Evolutionary conservation across 2,329 filamentous ascomycete species (phyloP).

Genomic region (Chaetomium sp.): DNA sequence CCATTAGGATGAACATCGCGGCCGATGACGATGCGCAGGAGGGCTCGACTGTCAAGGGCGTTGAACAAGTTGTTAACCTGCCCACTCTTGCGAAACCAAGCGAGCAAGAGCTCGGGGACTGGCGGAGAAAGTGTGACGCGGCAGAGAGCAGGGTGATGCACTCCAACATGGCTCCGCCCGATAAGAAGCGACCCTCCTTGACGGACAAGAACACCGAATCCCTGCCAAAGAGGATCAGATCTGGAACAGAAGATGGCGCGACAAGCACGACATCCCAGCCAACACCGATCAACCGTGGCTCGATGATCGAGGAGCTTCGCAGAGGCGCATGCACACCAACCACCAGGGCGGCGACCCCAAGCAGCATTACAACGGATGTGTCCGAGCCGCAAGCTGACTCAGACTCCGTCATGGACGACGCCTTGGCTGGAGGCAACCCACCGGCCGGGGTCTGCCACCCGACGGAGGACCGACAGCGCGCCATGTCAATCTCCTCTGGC

Average conservation of each 20-base stretch:
- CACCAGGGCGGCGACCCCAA: neutral
- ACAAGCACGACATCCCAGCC: neutral
- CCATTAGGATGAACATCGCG: conserved; percentile 20
- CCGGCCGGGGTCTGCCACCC: too few relatives aligned
- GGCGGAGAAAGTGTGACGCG: conserved; percentile 20
- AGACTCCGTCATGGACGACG: neutral
- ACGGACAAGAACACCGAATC: neutral
- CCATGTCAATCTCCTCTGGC: conserved; percentile 10
- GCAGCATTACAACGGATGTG: conserved; percentile 4
- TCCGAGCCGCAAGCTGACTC: neutral
- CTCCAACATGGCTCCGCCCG: conserved; percentile 14
- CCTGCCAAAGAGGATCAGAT: neutral
- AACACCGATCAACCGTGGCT: conserved; percentile 18
- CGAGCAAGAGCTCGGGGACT: conserved; percentile 16
- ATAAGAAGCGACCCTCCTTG: neutral
- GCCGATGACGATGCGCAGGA: conserved; percentile 12
- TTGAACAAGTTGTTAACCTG: too few relatives aligned
- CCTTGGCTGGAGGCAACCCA: neutral
- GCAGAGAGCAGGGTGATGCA: conserved; percentile 23
- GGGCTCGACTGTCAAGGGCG: neutral
- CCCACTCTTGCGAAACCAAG: conserved; percentile 20
- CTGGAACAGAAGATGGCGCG: neutral
- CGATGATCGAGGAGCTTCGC: conserved; percentile 18
- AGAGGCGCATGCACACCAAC: conserved; percentile 8
- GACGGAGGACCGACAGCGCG: neutral